Evolutionary conservation across 129 eudicot species (phyloP), one percentile per base, ranked within the genome.

Genomic region (Artemisia annua): DNA sequence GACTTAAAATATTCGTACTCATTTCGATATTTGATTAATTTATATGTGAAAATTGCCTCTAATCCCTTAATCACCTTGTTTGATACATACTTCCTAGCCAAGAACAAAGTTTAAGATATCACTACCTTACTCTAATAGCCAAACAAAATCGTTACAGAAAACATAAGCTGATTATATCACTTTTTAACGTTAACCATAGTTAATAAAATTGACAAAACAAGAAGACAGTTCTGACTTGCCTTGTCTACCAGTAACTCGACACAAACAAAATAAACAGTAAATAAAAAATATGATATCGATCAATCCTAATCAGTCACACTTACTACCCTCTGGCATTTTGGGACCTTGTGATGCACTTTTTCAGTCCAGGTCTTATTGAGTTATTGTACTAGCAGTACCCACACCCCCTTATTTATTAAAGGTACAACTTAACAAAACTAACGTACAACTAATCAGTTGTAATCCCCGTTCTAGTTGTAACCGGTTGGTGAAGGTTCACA

Each of bases 241-340:
- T 50, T 77, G 76, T 62, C 76, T 69, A 59, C 1, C 15, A 61
- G 17, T 69, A 77, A 69, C 57, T 61, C 48, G 66, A 70, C 76
- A 62, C 14, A 16, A 69, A 35, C 18, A 70, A 77, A 28, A 55
- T 35, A 65, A 19, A n/a, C 11, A 53, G 12, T 16, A 52, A 53
- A 53, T 7, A 15, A 76, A 48, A 69, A 32, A 70, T 61, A 72
- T 65, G 35, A 35, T 39, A 39, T 62, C 17, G 76, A 69, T 14
- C 76, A 24, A 63, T 77, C 81, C 1, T 77, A 70, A 77, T 70
- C 81, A 77, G 50, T 15, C 71, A 20, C 81, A 51, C 57, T 77
- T 49, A 14, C 5, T 18, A 50, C 58, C 14, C 15, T 11, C 81
- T 77, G 76, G 75, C 76, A 77, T 77, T 59, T 22, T 50, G 52